phyloP scores from a whole-genome alignment of 2,329 filamentous ascomycete genomes.

The Penicillium brevicompactum region DNA sequence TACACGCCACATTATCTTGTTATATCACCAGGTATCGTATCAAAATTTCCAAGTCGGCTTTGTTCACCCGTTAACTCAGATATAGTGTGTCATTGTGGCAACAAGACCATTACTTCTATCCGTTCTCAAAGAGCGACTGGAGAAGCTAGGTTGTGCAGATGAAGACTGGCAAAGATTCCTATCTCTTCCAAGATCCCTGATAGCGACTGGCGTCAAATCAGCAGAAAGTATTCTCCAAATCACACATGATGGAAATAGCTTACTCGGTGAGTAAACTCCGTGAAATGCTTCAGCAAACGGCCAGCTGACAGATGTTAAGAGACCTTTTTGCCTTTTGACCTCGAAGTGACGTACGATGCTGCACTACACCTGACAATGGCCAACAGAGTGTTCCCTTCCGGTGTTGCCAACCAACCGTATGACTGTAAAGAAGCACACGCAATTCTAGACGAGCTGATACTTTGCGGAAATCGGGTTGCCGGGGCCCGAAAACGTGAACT shows the following conservation, averaged over 20 bases:
- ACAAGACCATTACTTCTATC: constrained; percentile 15
- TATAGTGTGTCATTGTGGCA: constrained; percentile 14
- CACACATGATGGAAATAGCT: neutral
- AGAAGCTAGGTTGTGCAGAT: constrained; percentile 5
- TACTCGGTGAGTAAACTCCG: neutral
- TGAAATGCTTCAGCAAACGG: no score
- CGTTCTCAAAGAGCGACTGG: constrained; percentile 15
- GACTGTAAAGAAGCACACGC: neutral
- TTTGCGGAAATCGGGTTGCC: neutral
- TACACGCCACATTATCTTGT: neutral
- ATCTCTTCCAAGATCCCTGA: neutral
- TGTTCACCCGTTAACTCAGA: neutral
- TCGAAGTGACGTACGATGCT: neutral
- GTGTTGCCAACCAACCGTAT: neutral
- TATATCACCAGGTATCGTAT: neutral
- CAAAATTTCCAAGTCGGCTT: neutral
- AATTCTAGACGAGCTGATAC: neutral
- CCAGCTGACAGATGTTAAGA: neutral
- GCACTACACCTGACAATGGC: neutral
- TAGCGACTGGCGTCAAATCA: neutral
- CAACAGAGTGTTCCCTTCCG: neutral
- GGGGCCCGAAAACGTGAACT: no score
- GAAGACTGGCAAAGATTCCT: neutral
- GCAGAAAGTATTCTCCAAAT: neutral
- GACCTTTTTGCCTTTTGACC: neutral